Evolutionary conservation across 352 stramenopile genomes (phyloP).

Genomic region (Pythium pectinolyticum): DNA sequence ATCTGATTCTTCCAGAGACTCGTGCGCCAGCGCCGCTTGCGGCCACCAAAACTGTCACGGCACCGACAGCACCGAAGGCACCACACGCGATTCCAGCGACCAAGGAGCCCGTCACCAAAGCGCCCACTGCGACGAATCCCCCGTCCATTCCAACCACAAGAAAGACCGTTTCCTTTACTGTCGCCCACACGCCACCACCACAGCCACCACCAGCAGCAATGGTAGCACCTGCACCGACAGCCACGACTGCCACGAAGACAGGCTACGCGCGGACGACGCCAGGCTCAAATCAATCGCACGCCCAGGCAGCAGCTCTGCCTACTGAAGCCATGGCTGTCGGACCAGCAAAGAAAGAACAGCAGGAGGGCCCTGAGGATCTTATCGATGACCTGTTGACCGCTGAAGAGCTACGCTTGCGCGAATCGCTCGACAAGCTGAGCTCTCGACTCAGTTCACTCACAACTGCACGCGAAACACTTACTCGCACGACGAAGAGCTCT

Average conservation of each 20-base stretch:
- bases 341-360: constrained; percentile 12
- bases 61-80: not conserved
- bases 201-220: not conserved
- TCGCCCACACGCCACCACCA: not conserved
- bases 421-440: constrained; percentile 62
- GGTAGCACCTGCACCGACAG: not conserved
- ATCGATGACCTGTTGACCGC: constrained; percentile 36
- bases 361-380: constrained; percentile 25
- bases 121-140: not conserved
- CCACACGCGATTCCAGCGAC: not conserved
- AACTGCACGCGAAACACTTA: not conserved
- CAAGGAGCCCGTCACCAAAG: not conserved
- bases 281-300: not conserved
- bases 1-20: too few species aligned
- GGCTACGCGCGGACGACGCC: not conserved
- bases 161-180: not conserved
- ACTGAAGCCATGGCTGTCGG: not conserved
- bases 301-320: not conserved
- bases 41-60: too few species aligned
- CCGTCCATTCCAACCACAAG: not conserved
- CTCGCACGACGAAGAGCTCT: not conserved
- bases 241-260: not conserved
- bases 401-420: constrained; percentile 45
- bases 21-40: too few species aligned
- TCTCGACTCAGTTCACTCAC: constrained; percentile 33